Base-by-base conservation (phyloP, 140 eudicot genomes). In the Ambrosia hybrid region DNA sequence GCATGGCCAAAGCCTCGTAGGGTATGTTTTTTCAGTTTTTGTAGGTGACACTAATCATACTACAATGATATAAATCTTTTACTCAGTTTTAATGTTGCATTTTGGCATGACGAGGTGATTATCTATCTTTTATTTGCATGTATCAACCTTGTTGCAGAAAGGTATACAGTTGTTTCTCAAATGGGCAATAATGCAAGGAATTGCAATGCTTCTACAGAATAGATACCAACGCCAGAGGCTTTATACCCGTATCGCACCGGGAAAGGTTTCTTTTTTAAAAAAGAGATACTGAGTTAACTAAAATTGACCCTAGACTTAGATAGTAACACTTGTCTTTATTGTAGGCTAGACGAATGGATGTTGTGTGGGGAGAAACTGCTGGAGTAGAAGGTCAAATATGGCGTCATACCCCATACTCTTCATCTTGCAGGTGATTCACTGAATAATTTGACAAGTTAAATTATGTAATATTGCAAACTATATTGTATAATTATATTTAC, bases 161-260 rank as follows among this genome's bases (percentile, higher is more conserved):
- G 98, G 98, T 46, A 86, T 92, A 62, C 83, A 85, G 16, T 85
- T 92, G 65, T 92, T 87, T 77, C 78, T 87, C 57, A 83, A 83
- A 76, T 92, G 96, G 96, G 98, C 98, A 41, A 87, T 89, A 56
- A 89, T 92, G 95, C 98, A 92, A 89, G 98, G 98, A 73, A 82
- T 92, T 74, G 92, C 98, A 37, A 92, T 89, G 98, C 87, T 89
- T 74, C 79, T 92, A 60, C 98, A 92, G 76, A 92, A 92, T 60
- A 82, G 90, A 76, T 92, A 92, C 79, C 98, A 92, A 66, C 76
- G 98, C 12, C 98, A 92, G 68, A 87, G 98, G 76, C 92, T 92
- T 5, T 89, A 92, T 62, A 92, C 98, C 3, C 95, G 98, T 56
- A 92, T 92, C 13, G 98, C 96, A 5, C 73, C 89, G 46, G 98